Evolutionary conservation across 1,284 basidiomycete genomes (phyloP), one percentile per base, ranked within the genome.

Genomic region (Tilletia horrida): DNA sequence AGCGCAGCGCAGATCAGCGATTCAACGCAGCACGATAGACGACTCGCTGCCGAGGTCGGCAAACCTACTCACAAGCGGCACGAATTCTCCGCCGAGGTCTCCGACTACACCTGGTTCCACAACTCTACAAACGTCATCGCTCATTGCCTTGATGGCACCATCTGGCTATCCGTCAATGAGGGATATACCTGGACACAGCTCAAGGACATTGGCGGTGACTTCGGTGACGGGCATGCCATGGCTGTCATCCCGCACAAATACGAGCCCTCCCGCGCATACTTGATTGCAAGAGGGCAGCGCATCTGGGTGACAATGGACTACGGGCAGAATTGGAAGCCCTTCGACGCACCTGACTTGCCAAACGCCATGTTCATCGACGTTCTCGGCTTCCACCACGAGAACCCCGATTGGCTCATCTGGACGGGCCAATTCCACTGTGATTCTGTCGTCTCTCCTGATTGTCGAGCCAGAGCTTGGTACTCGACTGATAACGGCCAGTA

Each of bases 131-230:
- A 92, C 1, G 88, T 97, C 64, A 87, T 98, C 25, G 88, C 92
- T 40, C 90, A 92, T 31, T 85, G 96, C 2, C 81, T 82, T 1
- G 91, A 97, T 76, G 84, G 88, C 69, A 86, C 87, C 0, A 86
- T 97, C 66, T 97, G 91, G 91, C 92, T 96, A 84, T 96, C 93
- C 0, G 87, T 87, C 77, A 97, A 94, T 81, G 94, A 98, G 82
- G 95, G 95, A 0, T 93, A 91, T 82, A 89, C 88, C 0, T 98
- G 94, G 94, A 86, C 86, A 64, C 88, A 88, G 72, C 73, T 78
- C 44, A 25, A 67, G 50, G 52, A 62, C 44, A 18, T 48, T 29
- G 63, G 47, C 4, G 63, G 43, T 8, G 63, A 45, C n/a, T 16
- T 8, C 21, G 47, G 63, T 2, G 29, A 64, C 45, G 61, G 42